These are phyloP conservation scores for Acacia crassicarpa DNA, from an alignment of 306 rosid species.

Conservation along the genomic window DNA sequence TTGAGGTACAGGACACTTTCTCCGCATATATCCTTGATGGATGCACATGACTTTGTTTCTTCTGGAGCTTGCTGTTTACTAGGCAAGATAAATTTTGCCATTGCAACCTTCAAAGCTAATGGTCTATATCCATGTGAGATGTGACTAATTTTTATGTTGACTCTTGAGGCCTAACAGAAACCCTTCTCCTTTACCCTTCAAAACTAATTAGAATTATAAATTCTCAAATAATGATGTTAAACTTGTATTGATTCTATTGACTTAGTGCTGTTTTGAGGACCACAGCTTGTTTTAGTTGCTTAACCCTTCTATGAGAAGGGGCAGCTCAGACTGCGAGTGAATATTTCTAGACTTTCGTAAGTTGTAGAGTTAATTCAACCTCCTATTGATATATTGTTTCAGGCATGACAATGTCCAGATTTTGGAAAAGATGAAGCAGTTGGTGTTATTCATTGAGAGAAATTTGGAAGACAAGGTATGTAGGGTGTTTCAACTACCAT, in stretches of 20 bases:
- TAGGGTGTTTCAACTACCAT: not conserved
- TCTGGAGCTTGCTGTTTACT: slow-evolving; percentile 18
- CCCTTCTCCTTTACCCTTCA: not conserved
- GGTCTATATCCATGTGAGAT: not conserved
- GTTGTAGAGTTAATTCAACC: slow-evolving; percentile 9
- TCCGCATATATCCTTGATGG: slow-evolving; percentile 26
- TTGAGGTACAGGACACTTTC: slow-evolving; percentile 62
- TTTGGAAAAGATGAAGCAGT: slow-evolving; percentile 90
- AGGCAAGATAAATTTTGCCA: slow-evolving; percentile 7
- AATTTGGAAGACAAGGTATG: slow-evolving; percentile 85
- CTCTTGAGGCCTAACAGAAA: not conserved
- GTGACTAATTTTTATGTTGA: not conserved
- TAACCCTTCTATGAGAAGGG: slow-evolving; percentile 16
- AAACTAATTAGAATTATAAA: not conserved
- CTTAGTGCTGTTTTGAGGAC: slow-evolving; percentile 14
- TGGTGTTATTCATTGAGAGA: slow-evolving; percentile 83
- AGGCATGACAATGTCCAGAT: slow-evolving; percentile 91
- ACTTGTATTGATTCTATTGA: not conserved
- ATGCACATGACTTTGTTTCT: slow-evolving; percentile 12
- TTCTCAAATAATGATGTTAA: slow-evolving; percentile 12
- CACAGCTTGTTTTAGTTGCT: slow-evolving; percentile 16
- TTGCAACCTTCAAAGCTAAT: slow-evolving; percentile 10
- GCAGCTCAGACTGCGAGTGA: slow-evolving; percentile 22
- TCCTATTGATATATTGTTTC: slow-evolving; percentile 38
- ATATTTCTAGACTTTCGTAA: slow-evolving; percentile 20